Base-by-base conservation (phyloP, 1,284 basidiomycete species). In the Pholiota adiposa region DNA sequence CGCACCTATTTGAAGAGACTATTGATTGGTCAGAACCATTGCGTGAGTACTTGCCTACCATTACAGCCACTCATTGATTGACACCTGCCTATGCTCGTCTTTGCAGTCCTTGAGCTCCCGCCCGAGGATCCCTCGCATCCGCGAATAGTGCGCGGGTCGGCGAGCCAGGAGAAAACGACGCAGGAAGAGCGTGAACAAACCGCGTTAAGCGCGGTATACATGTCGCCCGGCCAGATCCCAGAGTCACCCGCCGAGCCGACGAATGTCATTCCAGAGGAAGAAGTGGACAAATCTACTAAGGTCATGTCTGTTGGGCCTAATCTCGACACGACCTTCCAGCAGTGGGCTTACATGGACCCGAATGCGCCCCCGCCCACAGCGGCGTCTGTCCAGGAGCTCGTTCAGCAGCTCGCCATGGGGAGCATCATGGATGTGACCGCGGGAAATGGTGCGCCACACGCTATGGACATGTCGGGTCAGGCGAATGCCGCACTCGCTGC, bases 1-100 rank as follows among this genome's bases (percentile, higher is more conserved):
- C 85, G 62, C 87, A 87, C 70, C 69, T 91, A 64, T 93, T 93
- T 74, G 91, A 93, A 76, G 92, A 93, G 76, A 81, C 85, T 59
- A 79, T 92, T 67, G 92, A 93, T 79, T 93, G 90, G 90, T 79
- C 77, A 68, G 91, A 93, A 69, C 90, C 90, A 63, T 72, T 82
- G 67, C 77, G 91, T 93, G 81, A 85, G 81, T 71, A 70, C 63
- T 38, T 9, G 7, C 65, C 62, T 61, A 54, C 58, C 62, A 63
- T 63, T 71, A 63, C 60, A 67, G 68, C 61, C 68, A 53, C 59
- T 25, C 59, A 63, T 64, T 60, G 50, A 68, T 64, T 50, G 33
- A 62, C n/a, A 21, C 9, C 41, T 23, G 33, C 60, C 50, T 51
- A 65, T 53, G 64, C 54, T 52, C 60, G 63, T 43, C 67, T 55